Percentiles rank a stretch among this genome's conserved stretches.
These are phyloP conservation scores for Bromus sterilis DNA, from an alignment of 176 grass and related monocot species.

Conservation along the genomic window DNA sequence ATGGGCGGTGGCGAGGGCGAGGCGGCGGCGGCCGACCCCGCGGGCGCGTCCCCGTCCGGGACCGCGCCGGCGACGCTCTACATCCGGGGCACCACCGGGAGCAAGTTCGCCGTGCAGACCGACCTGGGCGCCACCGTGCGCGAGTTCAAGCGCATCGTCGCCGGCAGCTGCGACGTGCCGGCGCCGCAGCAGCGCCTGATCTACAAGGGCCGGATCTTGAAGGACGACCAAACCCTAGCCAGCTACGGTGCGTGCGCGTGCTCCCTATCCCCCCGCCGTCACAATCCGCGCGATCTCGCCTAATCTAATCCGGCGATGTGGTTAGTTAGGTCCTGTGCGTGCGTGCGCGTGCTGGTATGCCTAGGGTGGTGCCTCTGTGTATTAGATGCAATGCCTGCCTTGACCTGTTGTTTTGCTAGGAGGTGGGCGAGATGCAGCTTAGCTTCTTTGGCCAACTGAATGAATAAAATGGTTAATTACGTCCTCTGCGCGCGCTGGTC, in stretches of 20 bases:
- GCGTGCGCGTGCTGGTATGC: background rate
- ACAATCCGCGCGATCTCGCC: background rate
- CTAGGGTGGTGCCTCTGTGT: background rate
- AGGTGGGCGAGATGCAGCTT: background rate
- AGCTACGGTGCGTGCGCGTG: constrained; percentile 34
- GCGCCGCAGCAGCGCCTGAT: constrained; percentile 66
- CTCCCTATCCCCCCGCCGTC: background rate
- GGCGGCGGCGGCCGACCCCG: background rate
- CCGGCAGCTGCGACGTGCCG: constrained; percentile 51
- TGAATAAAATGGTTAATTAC: too few species aligned
- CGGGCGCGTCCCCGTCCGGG: background rate
- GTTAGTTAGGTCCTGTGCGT: background rate
- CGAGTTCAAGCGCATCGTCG: constrained; percentile 48
- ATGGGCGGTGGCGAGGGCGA: constrained; percentile 39
- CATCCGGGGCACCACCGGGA: constrained; percentile 53
- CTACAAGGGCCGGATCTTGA: constrained; percentile 71
- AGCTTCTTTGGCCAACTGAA: too few species aligned
- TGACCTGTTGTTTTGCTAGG: background rate
- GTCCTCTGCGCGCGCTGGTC: too few species aligned
- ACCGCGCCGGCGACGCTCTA: constrained; percentile 29
- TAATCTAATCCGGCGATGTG: background rate
- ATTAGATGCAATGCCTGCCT: constrained; percentile 19
- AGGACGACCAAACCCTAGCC: constrained; percentile 62
- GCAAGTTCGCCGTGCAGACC: constrained; percentile 49
- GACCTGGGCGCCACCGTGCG: constrained; percentile 38